phyloP scores from a whole-genome alignment of 495 filamentous ascomycete genomes.

The Darksidea phi region DNA sequence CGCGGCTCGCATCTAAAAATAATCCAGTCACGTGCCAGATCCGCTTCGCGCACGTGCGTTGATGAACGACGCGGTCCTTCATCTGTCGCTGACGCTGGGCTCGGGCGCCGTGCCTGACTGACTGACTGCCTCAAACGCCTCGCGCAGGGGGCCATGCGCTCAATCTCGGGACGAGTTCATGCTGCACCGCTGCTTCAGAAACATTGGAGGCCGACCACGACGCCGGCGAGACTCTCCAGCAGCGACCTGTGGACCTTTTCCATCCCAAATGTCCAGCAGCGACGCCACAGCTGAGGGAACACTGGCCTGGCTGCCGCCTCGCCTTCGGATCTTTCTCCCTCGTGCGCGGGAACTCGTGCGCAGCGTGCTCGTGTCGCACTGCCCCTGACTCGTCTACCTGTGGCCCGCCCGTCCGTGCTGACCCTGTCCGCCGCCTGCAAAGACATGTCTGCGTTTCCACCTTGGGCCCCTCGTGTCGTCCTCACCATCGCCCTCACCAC shows the following conservation, averaged over 20 bases:
- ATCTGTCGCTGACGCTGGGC: no score
- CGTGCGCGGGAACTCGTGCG: slow-evolving; percentile 12
- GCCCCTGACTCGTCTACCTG: slow-evolving; percentile 17
- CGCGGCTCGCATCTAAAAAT: no score
- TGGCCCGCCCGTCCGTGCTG: slow-evolving; percentile 6
- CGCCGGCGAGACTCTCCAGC: neutral
- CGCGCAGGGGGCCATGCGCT: slow-evolving; percentile 5
- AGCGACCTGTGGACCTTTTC: neutral
- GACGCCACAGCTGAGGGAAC: neutral
- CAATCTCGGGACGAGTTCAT: slow-evolving; percentile 16
- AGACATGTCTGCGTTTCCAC: neutral
- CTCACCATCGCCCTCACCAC: neutral
- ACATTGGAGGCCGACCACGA: no score
- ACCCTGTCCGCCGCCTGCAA: neutral
- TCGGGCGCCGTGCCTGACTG: no score
- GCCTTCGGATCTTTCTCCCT: neutral
- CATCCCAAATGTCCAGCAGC: neutral
- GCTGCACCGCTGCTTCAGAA: no score
- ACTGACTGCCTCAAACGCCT: slow-evolving; percentile 27
- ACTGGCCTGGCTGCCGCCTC: neutral
- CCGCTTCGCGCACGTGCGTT: no score
- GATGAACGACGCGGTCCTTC: no score
- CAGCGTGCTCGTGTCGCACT: slow-evolving; percentile 5
- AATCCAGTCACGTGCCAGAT: no score
- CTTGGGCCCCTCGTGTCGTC: slow-evolving; percentile 4